Evolutionary conservation across 2,329 filamentous ascomycete species (phyloP), one percentile per base, ranked within the genome.

Genomic region (Sporothrix humicola): DNA sequence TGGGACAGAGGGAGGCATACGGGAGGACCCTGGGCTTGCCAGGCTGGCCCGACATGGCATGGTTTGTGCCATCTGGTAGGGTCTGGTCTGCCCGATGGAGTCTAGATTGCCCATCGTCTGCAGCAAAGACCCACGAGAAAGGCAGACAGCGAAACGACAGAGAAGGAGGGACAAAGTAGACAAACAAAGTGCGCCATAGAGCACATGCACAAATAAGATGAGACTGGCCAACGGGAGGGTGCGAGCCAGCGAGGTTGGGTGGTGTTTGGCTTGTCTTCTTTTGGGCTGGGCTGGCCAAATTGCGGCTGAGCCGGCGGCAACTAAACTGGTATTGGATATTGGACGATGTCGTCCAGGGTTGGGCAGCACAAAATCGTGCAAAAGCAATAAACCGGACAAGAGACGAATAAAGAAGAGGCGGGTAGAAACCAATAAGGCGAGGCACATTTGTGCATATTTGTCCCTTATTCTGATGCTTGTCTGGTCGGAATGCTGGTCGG

Each of bases 241-340:
- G 23, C 6, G 61, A 37, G 42, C 42, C 20, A 20, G 17, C 63
- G 7, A 7, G 31, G 31, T 37, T 37, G 31, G 31, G 31, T 50
- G 65, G 63, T 20, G 23, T 50, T 23, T 31, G 20, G 26, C 31
- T 52, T 52, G 20, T 5, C 7, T 4, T 20, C 12, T 20, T 52
- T 56, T 42, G 66, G 48, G 46, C 13, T 10, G 65, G 65, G 23
- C 65, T 52, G 23, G 69, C 54, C 69, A n/a, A 15, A 56, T 46
- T 71, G 69, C 69, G 69, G 69, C 69, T 71, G 56, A 63, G 56
- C 42, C 44, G 52, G 15, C 48, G 31, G 66, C 31, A 56, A 50
- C 50, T 9, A 52, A 15, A 3, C 31, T 31, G 17, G 26, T 26
- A 44, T 17, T n/a, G 58, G 48, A 52, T 52, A 48, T 48, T 56